Evolutionary conservation across 176 grass and related monocot species (phyloP).

Genomic region (Areca catechu): DNA sequence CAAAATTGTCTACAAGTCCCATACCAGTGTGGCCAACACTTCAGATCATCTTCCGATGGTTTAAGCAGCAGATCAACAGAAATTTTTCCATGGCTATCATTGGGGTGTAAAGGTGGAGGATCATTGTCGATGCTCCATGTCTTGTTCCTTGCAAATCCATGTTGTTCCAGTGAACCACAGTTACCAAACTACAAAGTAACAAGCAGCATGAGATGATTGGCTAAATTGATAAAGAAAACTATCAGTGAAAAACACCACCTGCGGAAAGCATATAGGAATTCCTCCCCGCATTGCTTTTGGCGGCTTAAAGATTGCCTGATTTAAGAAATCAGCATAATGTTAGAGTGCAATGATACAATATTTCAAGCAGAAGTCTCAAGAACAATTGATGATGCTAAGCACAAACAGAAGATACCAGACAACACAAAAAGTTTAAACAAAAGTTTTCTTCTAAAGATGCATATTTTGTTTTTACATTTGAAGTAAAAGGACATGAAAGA

Average conservation of each 20-base stretch:
- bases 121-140: constrained; percentile 63
- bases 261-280: constrained; percentile 89
- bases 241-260: constrained; percentile 27
- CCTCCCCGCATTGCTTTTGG: constrained; percentile 79
- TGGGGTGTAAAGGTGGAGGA: constrained; percentile 24
- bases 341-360: not conserved
- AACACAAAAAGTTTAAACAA: too few species aligned
- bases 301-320: constrained; percentile 77
- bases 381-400: too few species aligned
- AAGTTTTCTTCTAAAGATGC: too few species aligned
- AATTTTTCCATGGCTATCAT: constrained; percentile 30
- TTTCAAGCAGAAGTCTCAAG: too few species aligned
- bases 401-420: too few species aligned
- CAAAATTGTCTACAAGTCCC: not conserved
- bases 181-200: constrained; percentile 49
- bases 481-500: too few species aligned
- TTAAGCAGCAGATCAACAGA: constrained; percentile 71
- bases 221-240: not conserved
- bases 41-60: constrained; percentile 81
- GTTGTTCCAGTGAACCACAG: constrained; percentile 57
- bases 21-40: constrained; percentile 82
- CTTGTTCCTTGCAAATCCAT: constrained; percentile 95
- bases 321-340: constrained; percentile 2
- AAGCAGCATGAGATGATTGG: too few species aligned
- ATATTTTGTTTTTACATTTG: too few species aligned